phyloP scores from a whole-genome alignment of 2,329 filamentous ascomycete genomes.

The Catunica adiposa region DNA sequence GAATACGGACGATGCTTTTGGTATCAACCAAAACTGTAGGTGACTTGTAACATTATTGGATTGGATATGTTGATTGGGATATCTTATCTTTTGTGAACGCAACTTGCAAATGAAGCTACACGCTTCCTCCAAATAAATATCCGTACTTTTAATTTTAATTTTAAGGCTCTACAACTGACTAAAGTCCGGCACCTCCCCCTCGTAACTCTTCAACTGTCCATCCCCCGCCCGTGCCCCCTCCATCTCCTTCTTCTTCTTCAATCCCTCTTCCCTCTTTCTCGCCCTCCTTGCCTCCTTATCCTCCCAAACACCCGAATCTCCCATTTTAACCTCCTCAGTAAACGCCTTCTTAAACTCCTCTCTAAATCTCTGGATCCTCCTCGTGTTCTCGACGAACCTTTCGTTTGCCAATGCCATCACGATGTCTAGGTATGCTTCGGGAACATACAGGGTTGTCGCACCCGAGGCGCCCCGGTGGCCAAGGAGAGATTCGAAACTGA shows the following conservation, averaged over 20 bases:
- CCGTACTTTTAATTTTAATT: no score
- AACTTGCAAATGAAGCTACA: no score
- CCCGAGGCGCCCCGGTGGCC: slow-evolving; percentile 34
- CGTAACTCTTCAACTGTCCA: background rate
- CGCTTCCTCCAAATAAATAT: no score
- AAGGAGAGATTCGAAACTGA: slow-evolving; percentile 67
- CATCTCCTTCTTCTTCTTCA: slow-evolving; percentile 25
- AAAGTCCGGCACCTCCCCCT: background rate
- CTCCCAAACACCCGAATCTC: slow-evolving; percentile 34
- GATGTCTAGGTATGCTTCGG: slow-evolving; percentile 47
- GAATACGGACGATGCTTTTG: no score
- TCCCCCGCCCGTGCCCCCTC: background rate
- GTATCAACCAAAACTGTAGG: no score
- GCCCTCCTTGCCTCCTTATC: slow-evolving; percentile 34
- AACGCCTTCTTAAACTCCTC: slow-evolving; percentile 25
- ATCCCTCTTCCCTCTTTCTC: slow-evolving; percentile 40
- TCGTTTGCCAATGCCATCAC: slow-evolving; percentile 58
- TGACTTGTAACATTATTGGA: no score
- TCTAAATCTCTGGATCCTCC: slow-evolving; percentile 50
- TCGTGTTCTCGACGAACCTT: slow-evolving; percentile 52
- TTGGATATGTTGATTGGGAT: background rate
- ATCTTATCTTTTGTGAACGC: background rate
- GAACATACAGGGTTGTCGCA: slow-evolving; percentile 35
- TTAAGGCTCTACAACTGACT: no score
- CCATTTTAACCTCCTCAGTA: slow-evolving; percentile 9